Percentiles rank a stretch among this genome's conserved stretches.
These are phyloP conservation scores for Pittosporum tobira DNA, from an alignment of 129 eudicot genomes.

Conservation along the genomic window DNA sequence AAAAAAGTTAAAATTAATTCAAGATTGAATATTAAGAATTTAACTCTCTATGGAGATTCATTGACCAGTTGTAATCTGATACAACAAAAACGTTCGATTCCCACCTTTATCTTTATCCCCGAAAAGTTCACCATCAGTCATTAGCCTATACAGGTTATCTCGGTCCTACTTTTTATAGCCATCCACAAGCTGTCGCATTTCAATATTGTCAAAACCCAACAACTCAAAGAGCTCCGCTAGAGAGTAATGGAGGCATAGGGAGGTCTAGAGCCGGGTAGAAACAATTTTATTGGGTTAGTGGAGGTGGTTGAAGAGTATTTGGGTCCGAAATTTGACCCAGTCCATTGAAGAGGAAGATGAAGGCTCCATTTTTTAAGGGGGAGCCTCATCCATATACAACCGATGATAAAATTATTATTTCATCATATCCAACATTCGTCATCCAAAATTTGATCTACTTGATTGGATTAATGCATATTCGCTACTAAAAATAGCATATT, in stretches of 20 bases:
- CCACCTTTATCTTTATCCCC: neutral
- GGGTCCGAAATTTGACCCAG: slow-evolving; percentile 37
- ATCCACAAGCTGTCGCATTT: slow-evolving; percentile 50
- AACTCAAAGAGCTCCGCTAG: slow-evolving; percentile 49
- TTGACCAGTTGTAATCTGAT: neutral
- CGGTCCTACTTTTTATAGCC: slow-evolving; percentile 37
- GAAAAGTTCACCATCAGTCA: neutral
- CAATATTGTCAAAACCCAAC: slow-evolving; percentile 24
- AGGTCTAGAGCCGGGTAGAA: slow-evolving; percentile 12
- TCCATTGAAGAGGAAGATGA: slow-evolving; percentile 26
- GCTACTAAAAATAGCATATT: too few relatives aligned
- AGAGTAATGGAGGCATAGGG: slow-evolving; percentile 52
- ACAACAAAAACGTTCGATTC: neutral
- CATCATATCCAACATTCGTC: too few relatives aligned
- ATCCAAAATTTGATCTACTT: too few relatives aligned
- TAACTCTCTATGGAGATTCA: neutral
- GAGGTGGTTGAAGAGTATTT: slow-evolving; percentile 42
- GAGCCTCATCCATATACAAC: too few relatives aligned
- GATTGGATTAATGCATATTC: too few relatives aligned
- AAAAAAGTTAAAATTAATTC: too few relatives aligned
- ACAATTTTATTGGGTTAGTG: slow-evolving; percentile 9
- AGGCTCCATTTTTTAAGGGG: neutral
- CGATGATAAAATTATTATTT: too few relatives aligned
- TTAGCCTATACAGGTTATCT: slow-evolving; percentile 31
- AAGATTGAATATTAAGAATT: too few relatives aligned